Conservation (phyloP, 2,329 filamentous ascomycete species). For the Aciculosporium take region DNA sequence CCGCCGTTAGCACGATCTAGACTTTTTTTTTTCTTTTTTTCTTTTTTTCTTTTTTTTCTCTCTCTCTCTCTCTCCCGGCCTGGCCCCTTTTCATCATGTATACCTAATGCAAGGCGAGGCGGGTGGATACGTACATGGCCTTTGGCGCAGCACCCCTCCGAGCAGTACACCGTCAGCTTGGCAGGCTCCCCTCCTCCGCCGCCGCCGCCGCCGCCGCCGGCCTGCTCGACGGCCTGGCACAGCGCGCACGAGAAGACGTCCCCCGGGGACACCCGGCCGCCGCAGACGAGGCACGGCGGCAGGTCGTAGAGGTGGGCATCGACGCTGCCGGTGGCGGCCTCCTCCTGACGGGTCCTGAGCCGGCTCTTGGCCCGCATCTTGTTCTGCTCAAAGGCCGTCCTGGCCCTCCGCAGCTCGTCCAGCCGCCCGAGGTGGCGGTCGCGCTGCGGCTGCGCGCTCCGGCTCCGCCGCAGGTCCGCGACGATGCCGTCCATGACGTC, state of each 20-base stretch:
- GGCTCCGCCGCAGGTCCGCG: conserved; percentile 17
- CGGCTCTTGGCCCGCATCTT: conserved; percentile 23
- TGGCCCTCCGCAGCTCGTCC: conserved; percentile 33
- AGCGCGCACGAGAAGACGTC: conserved; percentile 28
- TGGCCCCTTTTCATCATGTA: too few relatives aligned
- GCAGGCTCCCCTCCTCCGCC: too few relatives aligned
- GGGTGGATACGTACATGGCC: conserved; percentile 23
- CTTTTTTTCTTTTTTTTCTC: too few relatives aligned
- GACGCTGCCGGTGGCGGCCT: conserved; percentile 11
- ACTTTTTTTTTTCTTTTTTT: not conserved
- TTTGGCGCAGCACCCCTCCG: conserved; percentile 25
- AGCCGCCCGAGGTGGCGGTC: conserved; percentile 25
- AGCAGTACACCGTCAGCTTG: conserved; percentile 30
- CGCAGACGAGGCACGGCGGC: conserved; percentile 27
- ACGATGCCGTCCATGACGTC: conserved; percentile 21
- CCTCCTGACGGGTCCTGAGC: too few relatives aligned
- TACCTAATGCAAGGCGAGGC: not conserved
- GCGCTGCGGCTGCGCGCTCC: conserved; percentile 20
- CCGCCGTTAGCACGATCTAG: conserved; percentile 13
- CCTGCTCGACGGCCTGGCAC: conserved; percentile 28
- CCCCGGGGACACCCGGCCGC: conserved; percentile 18
- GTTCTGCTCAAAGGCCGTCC: conserved; percentile 33
- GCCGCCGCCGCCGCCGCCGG: conserved; percentile 23
- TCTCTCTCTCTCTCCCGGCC: too few relatives aligned
- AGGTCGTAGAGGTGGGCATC: conserved; percentile 22